Conservation (phyloP, 768 basidiomycete genomes). For the Saitozyma sp. region DNA sequence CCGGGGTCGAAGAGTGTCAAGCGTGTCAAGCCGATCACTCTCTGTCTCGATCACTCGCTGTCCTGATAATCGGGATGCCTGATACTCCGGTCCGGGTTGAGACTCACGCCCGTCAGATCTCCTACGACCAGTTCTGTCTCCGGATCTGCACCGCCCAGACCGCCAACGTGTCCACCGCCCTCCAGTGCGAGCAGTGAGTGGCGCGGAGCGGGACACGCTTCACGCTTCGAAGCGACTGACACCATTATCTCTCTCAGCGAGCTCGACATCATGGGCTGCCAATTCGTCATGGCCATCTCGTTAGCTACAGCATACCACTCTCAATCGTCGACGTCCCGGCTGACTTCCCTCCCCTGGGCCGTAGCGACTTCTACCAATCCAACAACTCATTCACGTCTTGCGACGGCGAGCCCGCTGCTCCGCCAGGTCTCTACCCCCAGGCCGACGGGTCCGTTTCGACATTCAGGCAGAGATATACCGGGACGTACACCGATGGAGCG, state of each 20-base stretch:
- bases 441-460: conserved; percentile 47
- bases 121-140: conserved; percentile 57
- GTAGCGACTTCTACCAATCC: conserved; percentile 35
- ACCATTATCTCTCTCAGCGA: conserved; percentile 18
- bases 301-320: conserved; percentile 14
- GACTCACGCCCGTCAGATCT: conserved; percentile 47
- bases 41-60: background rate
- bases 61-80: background rate
- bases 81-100: background rate
- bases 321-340: background rate
- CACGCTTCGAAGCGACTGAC: background rate
- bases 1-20: too few relatives aligned
- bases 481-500: conserved; percentile 41
- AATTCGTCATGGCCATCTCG: conserved; percentile 52
- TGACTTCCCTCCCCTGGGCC: background rate
- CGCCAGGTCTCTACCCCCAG: conserved; percentile 54
- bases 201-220: background rate
- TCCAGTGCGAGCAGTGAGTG: conserved; percentile 47
- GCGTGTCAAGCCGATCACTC: too few relatives aligned
- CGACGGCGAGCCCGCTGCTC: conserved; percentile 54
- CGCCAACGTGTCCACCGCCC: conserved; percentile 48
- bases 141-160: conserved; percentile 56
- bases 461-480: conserved; percentile 53
- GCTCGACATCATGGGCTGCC: conserved; percentile 53
- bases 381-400: conserved; percentile 55